These are phyloP conservation scores for Flueggea neowawraea DNA, from an alignment of 441 rosid genomes.

Conservation along the genomic window DNA sequence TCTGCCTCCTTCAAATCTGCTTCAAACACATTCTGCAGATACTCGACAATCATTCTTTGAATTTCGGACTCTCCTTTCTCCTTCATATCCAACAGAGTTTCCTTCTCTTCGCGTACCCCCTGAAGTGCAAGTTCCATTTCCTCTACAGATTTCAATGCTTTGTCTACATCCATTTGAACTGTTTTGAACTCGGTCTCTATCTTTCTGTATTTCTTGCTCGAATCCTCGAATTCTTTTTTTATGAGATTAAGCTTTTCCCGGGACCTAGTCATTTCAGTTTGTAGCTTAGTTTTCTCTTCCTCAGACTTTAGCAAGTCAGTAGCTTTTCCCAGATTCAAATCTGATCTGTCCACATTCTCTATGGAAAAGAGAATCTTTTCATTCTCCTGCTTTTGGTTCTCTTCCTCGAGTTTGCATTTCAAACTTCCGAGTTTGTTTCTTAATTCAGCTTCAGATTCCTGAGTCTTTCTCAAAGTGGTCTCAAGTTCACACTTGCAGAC, in stretches of 20 bases:
- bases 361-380: slow-evolving; percentile 80
- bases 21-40: slow-evolving; percentile 55
- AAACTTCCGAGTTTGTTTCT: slow-evolving; percentile 40
- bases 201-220: slow-evolving; percentile 36
- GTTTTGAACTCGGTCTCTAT: slow-evolving; percentile 37
- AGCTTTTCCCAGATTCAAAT: slow-evolving; percentile 61
- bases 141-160: slow-evolving; percentile 34
- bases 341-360: slow-evolving; percentile 67
- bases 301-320: slow-evolving; percentile 70
- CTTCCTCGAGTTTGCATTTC: slow-evolving; percentile 76
- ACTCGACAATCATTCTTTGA: slow-evolving; percentile 45
- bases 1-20: slow-evolving; percentile 52
- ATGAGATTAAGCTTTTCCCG: slow-evolving; percentile 46
- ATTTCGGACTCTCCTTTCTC: slow-evolving; percentile 53
- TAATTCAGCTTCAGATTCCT: slow-evolving; percentile 51
- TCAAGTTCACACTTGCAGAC: slow-evolving; percentile 48
- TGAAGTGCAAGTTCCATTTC: slow-evolving; percentile 48
- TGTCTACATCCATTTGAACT: slow-evolving; percentile 40
- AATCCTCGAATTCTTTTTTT: slow-evolving; percentile 39
- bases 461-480: slow-evolving; percentile 39
- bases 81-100: slow-evolving; percentile 42
- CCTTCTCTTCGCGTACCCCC: slow-evolving; percentile 48
- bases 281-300: slow-evolving; percentile 74
- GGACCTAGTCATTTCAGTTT: slow-evolving; percentile 43
- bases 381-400: slow-evolving; percentile 57